Evolutionary conservation across 768 basidiomycete genomes (phyloP), one percentile per base, ranked within the genome.

Genomic region (Cytidiella melzeri): DNA sequence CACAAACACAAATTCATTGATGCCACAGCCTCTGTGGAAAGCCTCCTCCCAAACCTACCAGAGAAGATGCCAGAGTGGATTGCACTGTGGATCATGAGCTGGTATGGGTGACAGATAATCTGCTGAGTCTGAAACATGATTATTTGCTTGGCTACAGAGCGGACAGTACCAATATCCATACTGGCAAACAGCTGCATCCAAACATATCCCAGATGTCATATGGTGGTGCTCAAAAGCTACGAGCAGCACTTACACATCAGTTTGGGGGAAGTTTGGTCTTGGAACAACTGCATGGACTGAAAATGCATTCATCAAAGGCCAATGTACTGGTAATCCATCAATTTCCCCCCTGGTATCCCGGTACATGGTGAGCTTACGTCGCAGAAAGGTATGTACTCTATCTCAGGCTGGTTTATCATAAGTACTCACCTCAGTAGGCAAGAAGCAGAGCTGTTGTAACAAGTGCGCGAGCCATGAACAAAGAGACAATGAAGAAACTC

Each of bases 331-430:
- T 3, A 61, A 61, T 28, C 60, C 60, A n/a, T 59, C 60, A 0
- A n/a, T 61, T 23, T 58, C 59, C 1, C n/a, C 44, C 0, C 26
- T 41, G 6, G 59, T 62, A 1, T 55, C 55, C 1, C 52, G 57
- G 30, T 61, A 61, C 41, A 63, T 61, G 59, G 53, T 60, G 38
- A 63, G 62, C 24, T 49, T 61, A 0, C 48, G 55, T 0, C 55
- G 58, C 5, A 44, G 55, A 0, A 61, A 60, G 55, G 61, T 62
- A 18, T n/a, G 51, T 45, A 9, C 13, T 13, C 34, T 41, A 41
- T 15, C 4, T 5, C 18, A 18, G 30, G 12, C 12, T 38, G 18
- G 20, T 15, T 2, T 42, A 24, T 45, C 5, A 45, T 27, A 12
- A 25, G 2, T 39, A 6, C 24, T 51, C 13, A 24, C 18, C 21